Evolutionary conservation across 148 eudicot genomes (phyloP), one percentile per base, ranked within the genome.

Genomic region (Heliosperma pusillum): DNA sequence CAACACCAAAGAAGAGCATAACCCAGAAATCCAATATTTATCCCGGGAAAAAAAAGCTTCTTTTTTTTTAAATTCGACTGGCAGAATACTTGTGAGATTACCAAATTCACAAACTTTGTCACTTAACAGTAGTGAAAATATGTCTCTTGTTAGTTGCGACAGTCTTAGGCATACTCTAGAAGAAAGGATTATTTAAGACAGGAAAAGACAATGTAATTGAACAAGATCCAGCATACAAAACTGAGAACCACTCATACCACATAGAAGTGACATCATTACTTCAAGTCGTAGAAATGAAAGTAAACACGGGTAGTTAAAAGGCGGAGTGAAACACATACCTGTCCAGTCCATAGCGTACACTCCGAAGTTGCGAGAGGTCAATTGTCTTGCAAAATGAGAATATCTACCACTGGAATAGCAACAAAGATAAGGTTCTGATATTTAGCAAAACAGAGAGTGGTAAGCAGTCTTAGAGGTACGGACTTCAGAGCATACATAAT

Each of bases 291-390:
- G 27, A 72, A 58, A 59, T 53, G 53, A 33, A 26, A 69, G 55
- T 56, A 8, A 30, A 29, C 25, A 47, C 8, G 40, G 60, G 44
- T 2, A 24, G 3, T 53, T 65, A 66, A 20, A 22, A 78, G 58
- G 6, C 5, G 22, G 33, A n/a, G 4, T 62, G 47, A 64, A 68
- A 65, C 59, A 36, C 77, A 61, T 84, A 94, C 98, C 98, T 67
- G 82, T 94, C 98, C 98, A 94, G 71, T 94, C 98, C 91, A 94
- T 89, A 79, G 93, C 91, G 80, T 91, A 94, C 33, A 91, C 98
- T 29, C 90, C 93, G 68, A 85, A 91, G 71, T 85, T 87, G 82
- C 84, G 82, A 33, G 88, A 79, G 69, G 80, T 89, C 66, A 94
- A 71, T 45, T 90, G 97, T 82, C 79, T 88, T 78, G 97, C 93